A percentile compares a stretch with the other conserved stretches of the same genome.
Evolutionary conservation across 768 basidiomycete species (phyloP).

Genomic region (Lactarius hatsudake): DNA sequence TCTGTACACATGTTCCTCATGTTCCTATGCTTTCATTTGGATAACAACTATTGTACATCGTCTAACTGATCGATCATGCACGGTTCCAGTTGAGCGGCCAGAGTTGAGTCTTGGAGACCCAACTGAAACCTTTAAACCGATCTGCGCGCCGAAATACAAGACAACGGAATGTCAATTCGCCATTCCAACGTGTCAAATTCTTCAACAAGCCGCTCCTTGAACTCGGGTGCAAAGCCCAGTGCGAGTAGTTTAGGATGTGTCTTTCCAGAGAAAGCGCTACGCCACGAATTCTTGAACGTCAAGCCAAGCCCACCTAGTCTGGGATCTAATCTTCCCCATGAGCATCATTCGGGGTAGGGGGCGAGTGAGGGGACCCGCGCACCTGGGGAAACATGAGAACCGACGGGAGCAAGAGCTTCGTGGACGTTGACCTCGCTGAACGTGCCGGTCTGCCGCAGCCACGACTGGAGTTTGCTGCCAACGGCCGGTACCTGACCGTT

Average conservation of each 20-base stretch:
- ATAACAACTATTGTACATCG: background rate
- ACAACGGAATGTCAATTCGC: background rate
- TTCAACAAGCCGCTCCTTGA: background rate
- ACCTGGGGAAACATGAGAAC: background rate
- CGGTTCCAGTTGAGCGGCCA: background rate
- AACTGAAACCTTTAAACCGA: background rate
- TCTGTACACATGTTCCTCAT: background rate
- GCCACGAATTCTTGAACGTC: background rate
- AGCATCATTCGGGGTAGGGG: background rate
- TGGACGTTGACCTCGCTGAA: constrained; percentile 22
- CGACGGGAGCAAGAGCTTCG: constrained; percentile 1
- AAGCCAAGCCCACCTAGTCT: background rate
- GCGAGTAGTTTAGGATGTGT: background rate
- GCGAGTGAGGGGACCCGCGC: background rate
- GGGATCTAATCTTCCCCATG: background rate
- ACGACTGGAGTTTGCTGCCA: background rate
- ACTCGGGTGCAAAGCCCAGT: constrained; percentile 12
- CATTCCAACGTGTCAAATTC: constrained; percentile 10
- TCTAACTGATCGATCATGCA: background rate
- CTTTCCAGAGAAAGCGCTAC: background rate
- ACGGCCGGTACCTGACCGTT: background rate
- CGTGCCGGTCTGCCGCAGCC: constrained; percentile 1
- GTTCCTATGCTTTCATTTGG: background rate
- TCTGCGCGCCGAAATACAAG: constrained; percentile 14
- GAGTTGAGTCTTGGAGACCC: background rate